These are phyloP conservation scores for Cucurbita ficifolia DNA, from an alignment of 306 rosid genomes.

Conservation along the genomic window DNA sequence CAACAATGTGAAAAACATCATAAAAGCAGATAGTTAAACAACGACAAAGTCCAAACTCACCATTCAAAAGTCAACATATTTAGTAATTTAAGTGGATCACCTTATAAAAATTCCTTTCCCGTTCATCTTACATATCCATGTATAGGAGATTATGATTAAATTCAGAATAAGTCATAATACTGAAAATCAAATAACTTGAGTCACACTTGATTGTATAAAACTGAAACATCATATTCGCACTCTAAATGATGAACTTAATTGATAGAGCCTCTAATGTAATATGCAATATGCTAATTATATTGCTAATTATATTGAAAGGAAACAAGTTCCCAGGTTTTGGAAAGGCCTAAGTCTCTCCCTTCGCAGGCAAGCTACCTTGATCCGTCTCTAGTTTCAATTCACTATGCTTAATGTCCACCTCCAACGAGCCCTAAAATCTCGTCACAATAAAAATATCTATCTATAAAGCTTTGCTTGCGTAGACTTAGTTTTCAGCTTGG, in stretches of 20 bases:
- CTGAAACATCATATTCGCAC: background rate
- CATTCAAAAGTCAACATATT: background rate
- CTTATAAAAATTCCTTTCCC: background rate
- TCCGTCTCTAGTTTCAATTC: background rate
- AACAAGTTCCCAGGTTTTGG: background rate
- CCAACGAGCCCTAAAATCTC: background rate
- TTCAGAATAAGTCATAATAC: background rate
- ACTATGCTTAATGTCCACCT: background rate
- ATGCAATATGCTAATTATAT: background rate
- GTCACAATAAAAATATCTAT: background rate
- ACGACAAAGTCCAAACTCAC: background rate
- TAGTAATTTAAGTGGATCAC: background rate
- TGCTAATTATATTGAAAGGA: background rate
- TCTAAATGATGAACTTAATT: background rate
- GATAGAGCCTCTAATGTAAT: background rate
- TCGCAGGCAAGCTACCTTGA: background rate
- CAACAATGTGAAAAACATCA: constrained; percentile 2
- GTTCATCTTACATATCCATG: background rate
- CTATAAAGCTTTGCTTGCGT: too few relatives aligned
- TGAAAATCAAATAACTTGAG: background rate
- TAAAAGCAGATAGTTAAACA: background rate
- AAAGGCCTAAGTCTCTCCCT: background rate
- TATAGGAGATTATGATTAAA: background rate
- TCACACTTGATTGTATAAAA: background rate
- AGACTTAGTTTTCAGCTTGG: background rate